These are phyloP conservation scores for Eucalyptus curtisii DNA, from an alignment of 345 rosid species.

Conservation along the genomic window DNA sequence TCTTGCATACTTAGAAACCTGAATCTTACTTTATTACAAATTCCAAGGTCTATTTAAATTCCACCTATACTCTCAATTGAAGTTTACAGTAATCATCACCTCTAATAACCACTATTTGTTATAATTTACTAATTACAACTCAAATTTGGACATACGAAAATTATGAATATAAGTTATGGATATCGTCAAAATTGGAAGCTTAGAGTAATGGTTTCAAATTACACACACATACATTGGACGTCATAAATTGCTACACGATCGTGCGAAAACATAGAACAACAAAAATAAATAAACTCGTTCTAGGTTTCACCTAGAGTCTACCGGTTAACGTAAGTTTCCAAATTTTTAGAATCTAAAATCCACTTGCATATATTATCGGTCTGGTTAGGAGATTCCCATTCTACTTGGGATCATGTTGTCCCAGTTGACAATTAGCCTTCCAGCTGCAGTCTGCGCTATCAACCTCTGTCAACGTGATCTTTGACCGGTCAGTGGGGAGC, in stretches of 20 bases:
- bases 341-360: rapidly evolving
- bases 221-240: rapidly evolving
- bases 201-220: background rate
- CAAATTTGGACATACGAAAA: rapidly evolving
- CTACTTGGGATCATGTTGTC: background rate
- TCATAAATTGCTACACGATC: background rate
- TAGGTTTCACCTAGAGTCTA: rapidly evolving
- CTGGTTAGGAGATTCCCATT: too few relatives aligned
- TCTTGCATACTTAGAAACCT: rapidly evolving
- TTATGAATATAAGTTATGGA: background rate
- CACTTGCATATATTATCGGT: too few relatives aligned
- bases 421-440: background rate
- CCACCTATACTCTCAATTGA: too few relatives aligned
- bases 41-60: too few relatives aligned
- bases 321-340: rapidly evolving
- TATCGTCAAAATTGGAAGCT: rapidly evolving
- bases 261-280: too few relatives aligned
- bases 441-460: background rate
- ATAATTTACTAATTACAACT: too few relatives aligned
- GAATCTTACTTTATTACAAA: rapidly evolving
- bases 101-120: too few relatives aligned
- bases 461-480: background rate
- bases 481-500: background rate
- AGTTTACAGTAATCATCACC: too few relatives aligned
- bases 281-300: too few relatives aligned